Evolutionary conservation across 2,329 filamentous ascomycete species (phyloP), one percentile per base, ranked within the genome.

Genomic region (Karstenula rhodostoma): DNA sequence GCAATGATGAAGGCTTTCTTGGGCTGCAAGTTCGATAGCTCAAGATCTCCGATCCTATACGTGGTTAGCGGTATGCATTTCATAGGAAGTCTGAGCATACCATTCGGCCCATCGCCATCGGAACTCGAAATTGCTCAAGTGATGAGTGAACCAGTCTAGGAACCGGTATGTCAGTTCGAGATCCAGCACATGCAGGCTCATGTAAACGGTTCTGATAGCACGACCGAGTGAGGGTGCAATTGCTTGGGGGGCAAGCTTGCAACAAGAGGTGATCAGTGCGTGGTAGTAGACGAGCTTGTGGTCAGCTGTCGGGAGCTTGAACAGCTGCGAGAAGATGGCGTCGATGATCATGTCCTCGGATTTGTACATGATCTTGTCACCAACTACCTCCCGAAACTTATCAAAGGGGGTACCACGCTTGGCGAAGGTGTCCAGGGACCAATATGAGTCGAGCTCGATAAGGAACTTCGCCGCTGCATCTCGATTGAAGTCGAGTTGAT

Each of bases 101-200:
- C 95, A 99, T 80, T 99, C 95, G 17, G 91, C 90, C 95, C 95
- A 99, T 80, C 98, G 98, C 95, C 95, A 99, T 10, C 95, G 95
- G 77, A 98, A 99, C 56, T 96, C 95, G 75, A 99, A 99, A 81
- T 99, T 99, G 81, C 94, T 97, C 67, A 99, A 82, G 81, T 99
- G 95, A 77, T 99, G 95, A 19, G 94, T 87, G 74, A 99, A 99
- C 95, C 95, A 99, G 77, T 98, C 94, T 74, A 97, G 84, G 80
- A 98, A 98, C 27, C 95, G 88, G 72, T 94, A 90, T 58, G 84
- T 86, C 46, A 99, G 82, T 79, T 98, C 94, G 50, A 97, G 83
- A 73, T 99, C 95, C 83, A 98, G 89, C 2, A 85, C 86, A 60
- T 93, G 89, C 10, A 92, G 83, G 75, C 90, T 93, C 64, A 91